phyloP scores from a whole-genome alignment of 768 basidiomycete genomes.

The Gloeophyllum trabeum region DNA sequence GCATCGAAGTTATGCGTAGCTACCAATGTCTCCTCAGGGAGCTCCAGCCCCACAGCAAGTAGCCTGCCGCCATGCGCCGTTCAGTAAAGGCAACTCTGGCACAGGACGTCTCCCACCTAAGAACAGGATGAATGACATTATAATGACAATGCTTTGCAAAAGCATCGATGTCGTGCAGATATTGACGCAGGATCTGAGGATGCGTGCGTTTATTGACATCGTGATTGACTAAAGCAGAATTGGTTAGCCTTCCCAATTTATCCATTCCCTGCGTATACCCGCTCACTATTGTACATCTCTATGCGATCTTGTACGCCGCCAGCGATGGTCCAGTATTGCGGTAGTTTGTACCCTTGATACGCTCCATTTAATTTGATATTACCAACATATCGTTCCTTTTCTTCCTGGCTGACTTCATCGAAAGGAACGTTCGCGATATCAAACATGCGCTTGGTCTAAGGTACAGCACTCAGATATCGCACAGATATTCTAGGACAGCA shows the following conservation, averaged over 20 bases:
- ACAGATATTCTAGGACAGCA: too few species aligned
- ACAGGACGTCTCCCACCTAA: conserved; percentile 18
- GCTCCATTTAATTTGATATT: background rate
- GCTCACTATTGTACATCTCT: conserved; percentile 35
- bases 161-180: conserved; percentile 22
- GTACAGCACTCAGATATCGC: too few species aligned
- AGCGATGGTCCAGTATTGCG: background rate
- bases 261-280: too few species aligned
- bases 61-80: conserved; percentile 18
- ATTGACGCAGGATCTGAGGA: conserved; percentile 24
- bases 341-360: background rate
- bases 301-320: conserved; percentile 32
- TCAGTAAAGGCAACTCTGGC: background rate
- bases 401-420: background rate
- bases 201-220: conserved; percentile 22
- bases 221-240: conserved; percentile 26
- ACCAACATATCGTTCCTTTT: background rate
- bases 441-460: background rate
- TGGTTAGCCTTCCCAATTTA: too few species aligned
- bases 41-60: conserved; percentile 30
- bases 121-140: conserved; percentile 23
- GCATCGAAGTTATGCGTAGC: conserved; percentile 26
- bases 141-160: conserved; percentile 26
- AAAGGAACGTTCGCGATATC: background rate
- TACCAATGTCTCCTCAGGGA: conserved; percentile 33